Base-by-base conservation (phyloP, 129 eudicot species). In the Flaveria linearis region DNA sequence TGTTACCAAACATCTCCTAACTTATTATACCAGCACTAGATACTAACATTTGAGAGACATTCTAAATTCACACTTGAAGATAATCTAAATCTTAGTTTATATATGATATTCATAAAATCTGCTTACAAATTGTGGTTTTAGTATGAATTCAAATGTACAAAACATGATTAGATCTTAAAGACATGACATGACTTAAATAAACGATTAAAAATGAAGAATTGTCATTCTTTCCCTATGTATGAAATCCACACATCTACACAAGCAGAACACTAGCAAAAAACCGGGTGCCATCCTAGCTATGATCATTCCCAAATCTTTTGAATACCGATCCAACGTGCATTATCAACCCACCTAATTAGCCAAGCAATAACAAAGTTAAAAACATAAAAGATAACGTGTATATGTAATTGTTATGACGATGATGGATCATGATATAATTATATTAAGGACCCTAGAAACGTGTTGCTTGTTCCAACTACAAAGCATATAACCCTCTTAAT, bases 381-480 rank as follows among this genome's bases (percentile, higher is more conserved):
- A 56, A 1, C 45, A 25, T 30, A 20, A 30, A 26, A 62, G 15
- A 17, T 26, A 9, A 56, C 15, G 2, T 0, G 33, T 41, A 18
- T 42, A 43, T 12, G 16, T 43, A 2, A 43, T 43, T 11, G 12
- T 43, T 2, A 12, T 56, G 9, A 33, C 22, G 6, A 52, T 42
- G 10, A 52, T 13, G 67, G 33, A 67, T 28, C 26, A 52, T n/a
- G 82, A 67, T 52, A 16, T 42, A 63, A 84, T 85, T 84, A 89
- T 96, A 91, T 82, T 69, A 91, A 75, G 12, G 96, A 89, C 8
- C 97, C 97, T 64, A 89, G 62, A 45, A 92, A 89, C 9, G 97
- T 93, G 84, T 90, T 93, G 75, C 98, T 95, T n/a, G 98, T 93
- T 49, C 98, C 75, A 58, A 93, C 95, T 17, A 80, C 97, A 73